phyloP scores from a whole-genome alignment of 805 yeast species.

The Metschnikowia dekortorum region DNA sequence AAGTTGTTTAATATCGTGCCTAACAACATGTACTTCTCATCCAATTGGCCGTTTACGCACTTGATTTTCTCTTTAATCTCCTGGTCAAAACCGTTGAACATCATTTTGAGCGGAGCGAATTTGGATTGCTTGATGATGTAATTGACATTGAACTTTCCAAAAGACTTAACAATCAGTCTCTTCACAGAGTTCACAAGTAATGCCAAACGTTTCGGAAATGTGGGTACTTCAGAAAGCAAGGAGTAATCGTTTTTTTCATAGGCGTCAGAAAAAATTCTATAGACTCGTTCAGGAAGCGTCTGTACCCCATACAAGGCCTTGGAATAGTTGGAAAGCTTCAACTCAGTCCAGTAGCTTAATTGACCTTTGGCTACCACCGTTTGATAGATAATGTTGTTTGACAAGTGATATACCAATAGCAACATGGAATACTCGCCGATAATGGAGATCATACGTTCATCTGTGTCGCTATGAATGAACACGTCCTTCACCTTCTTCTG shows the following conservation, averaged over 20 bases:
- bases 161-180: background rate
- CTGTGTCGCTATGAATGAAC: slow-evolving; percentile 5
- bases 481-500: slow-evolving; percentile 5
- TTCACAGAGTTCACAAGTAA: slow-evolving; percentile 5
- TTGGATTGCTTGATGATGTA: slow-evolving; percentile 12
- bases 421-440: slow-evolving; percentile 24
- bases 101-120: slow-evolving; percentile 13
- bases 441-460: slow-evolving; percentile 10
- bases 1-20: slow-evolving; percentile 24
- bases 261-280: slow-evolving; percentile 1
- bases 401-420: slow-evolving; percentile 23
- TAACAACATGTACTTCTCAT: slow-evolving; percentile 19
- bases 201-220: background rate
- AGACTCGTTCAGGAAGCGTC: slow-evolving; percentile 25
- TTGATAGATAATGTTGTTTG: slow-evolving; percentile 31
- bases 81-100: slow-evolving; percentile 20
- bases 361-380: slow-evolving; percentile 31
- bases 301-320: slow-evolving; percentile 33
- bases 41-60: slow-evolving; percentile 20
- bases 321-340: slow-evolving; percentile 21
- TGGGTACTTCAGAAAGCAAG: background rate
- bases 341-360: slow-evolving; percentile 32
- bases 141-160: slow-evolving; percentile 10
- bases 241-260: background rate
- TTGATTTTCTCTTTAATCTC: slow-evolving; percentile 25